Evolutionary conservation across 108 stramenopile species (phyloP), one percentile per base, ranked within the genome.

Genomic region (Chaetoceros tenuissimus): DNA sequence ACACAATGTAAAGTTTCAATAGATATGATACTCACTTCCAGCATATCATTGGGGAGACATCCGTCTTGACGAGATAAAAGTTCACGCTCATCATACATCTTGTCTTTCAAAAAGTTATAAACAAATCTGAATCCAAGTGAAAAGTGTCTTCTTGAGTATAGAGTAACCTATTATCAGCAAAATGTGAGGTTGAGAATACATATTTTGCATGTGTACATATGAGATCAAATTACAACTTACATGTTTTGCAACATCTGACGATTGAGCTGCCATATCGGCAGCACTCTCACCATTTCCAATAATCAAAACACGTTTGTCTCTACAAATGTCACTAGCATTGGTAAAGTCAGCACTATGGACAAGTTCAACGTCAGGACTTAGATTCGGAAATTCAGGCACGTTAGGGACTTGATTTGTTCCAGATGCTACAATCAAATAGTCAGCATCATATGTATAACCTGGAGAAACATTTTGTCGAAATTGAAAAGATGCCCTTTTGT

Each of bases 251-350:
- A 46, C 57, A 44, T 59, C 28, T n/a, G 29, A 25, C 20, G 64
- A 49, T 20, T 47, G 28, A 31, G 25, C 48, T 1, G 60, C 60
- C 20, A 62, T 24, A 50, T 62, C 60, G 16, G 31, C 29, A 7
- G 52, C 27, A n/a, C 24, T 26, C 34, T 62, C 50, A 5, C 59
- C 59, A 43, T 20, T 59, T 19, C 59, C 59, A 23, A 59, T 49
- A 3, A 59, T 25, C 0, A 59, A 24, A 3, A 62, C 60, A 20
- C 31, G 26, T 29, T 62, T 62, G 50, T 52, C 60, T 2, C 18
- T 3, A n/a, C n/a, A n/a, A 3, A 62, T 27, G 52, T 62, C 52
- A 0, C 53, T 29, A n/a, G 49, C 48, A 5, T 43, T 16, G 20
- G 8, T 7, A 23, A 46, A 49, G 50, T 50, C 23, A 17, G 59